Percentiles rank a stretch among this genome's conserved stretches.
Evolutionary conservation across 1,284 basidiomycete genomes (phyloP).

Genomic region (Ganoderma meredithae): DNA sequence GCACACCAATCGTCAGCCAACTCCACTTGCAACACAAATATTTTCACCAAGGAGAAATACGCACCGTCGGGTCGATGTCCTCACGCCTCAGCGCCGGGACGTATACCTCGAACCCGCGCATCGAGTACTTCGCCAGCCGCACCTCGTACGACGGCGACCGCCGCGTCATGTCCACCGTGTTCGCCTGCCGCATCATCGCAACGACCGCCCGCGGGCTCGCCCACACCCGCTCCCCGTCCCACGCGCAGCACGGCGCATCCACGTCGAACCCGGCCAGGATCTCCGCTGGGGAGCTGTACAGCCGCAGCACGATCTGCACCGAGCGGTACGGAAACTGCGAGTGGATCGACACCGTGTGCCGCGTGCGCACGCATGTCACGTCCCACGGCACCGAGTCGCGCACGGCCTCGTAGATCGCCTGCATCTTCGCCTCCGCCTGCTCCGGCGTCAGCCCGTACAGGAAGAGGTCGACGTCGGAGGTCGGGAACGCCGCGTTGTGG

Average conservation of each 20-base stretch:
- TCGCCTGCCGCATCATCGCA: slow-evolving; percentile 67
- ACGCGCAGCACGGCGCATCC: slow-evolving; percentile 64
- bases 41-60: slow-evolving; percentile 18
- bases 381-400: slow-evolving; percentile 70
- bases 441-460: slow-evolving; percentile 62
- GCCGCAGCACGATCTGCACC: slow-evolving; percentile 62
- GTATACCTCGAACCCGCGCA: slow-evolving; percentile 61
- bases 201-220: slow-evolving; percentile 62
- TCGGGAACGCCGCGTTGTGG: slow-evolving; percentile 59
- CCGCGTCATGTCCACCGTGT: slow-evolving; percentile 63
- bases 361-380: slow-evolving; percentile 67
- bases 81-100: slow-evolving; percentile 56
- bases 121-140: slow-evolving; percentile 61
- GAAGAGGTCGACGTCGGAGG: slow-evolving; percentile 70
- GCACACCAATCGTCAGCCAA: background rate
- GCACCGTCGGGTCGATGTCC: slow-evolving; percentile 63
- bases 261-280: slow-evolving; percentile 70
- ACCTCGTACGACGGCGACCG: slow-evolving; percentile 71
- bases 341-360: slow-evolving; percentile 68
- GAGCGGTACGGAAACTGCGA: slow-evolving; percentile 69
- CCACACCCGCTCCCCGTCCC: slow-evolving; percentile 62
- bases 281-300: slow-evolving; percentile 66
- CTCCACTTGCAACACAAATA: too few relatives aligned
- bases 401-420: slow-evolving; percentile 64
- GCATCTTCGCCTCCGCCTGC: slow-evolving; percentile 66